Evolutionary conservation across 495 filamentous ascomycete species (phyloP).

Genomic region (Xylaria sp.): DNA sequence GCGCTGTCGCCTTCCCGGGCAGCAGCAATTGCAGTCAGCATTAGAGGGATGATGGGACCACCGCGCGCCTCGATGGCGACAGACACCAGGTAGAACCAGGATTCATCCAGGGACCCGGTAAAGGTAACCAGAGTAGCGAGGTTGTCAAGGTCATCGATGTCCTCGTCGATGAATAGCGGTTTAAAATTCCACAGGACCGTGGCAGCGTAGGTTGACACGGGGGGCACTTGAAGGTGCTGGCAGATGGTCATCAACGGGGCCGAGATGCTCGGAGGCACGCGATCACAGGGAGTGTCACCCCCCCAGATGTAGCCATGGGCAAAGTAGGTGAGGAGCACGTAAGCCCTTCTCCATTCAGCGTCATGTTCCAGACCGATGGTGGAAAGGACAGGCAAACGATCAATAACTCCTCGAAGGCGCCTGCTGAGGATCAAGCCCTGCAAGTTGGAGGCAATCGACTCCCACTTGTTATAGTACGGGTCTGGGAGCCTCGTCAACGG

Average conservation of each 20-base stretch:
- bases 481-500: slow-evolving; percentile 82
- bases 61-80: slow-evolving; percentile 95
- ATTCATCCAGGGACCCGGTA: slow-evolving; percentile 95
- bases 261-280: slow-evolving; percentile 82
- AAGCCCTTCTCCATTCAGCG: slow-evolving; percentile 91
- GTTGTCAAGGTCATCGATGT: slow-evolving; percentile 82
- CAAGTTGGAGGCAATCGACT: slow-evolving; percentile 81
- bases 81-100: slow-evolving; percentile 97
- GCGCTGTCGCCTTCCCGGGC: slow-evolving; percentile 72
- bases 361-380: slow-evolving; percentile 79
- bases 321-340: slow-evolving; percentile 85
- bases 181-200: slow-evolving; percentile 96
- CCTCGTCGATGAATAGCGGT: slow-evolving; percentile 81
- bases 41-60: slow-evolving; percentile 84
- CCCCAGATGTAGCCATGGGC: slow-evolving; percentile 96
- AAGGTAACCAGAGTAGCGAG: slow-evolving; percentile 85
- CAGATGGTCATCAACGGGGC: slow-evolving; percentile 83
- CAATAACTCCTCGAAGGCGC: slow-evolving; percentile 76
- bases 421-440: slow-evolving; percentile 85
- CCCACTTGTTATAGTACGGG: slow-evolving; percentile 93
- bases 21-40: slow-evolving; percentile 85
- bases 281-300: slow-evolving; percentile 80
- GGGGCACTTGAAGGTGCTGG: slow-evolving; percentile 81
- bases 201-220: slow-evolving; percentile 93
- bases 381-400: slow-evolving; percentile 80